Evolutionary conservation across 305 asterid genomes (phyloP).

Genomic region (Solanum chacoense): DNA sequence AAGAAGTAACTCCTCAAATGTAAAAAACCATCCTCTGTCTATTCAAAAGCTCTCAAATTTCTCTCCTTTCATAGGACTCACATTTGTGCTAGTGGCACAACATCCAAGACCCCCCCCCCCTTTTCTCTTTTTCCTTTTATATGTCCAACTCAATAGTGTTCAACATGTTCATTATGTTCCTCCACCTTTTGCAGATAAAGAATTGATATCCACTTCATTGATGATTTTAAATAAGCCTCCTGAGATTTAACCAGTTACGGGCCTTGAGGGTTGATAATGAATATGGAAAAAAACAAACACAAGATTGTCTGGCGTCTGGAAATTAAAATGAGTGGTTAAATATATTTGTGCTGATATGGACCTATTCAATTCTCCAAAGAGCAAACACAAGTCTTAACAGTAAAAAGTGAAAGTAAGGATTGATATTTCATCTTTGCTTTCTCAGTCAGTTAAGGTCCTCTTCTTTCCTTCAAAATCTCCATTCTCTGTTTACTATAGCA

Average conservation of each 20-base stretch:
- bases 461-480: not conserved
- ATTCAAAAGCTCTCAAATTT: not conserved
- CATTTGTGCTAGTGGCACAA: not conserved
- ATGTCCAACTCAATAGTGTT: not conserved
- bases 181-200: not conserved
- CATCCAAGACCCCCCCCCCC: not conserved
- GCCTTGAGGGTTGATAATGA: not conserved
- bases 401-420: too few relatives aligned
- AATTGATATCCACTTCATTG: not conserved
- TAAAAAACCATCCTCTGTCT: not conserved
- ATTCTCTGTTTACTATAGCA: not conserved
- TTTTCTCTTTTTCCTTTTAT: not conserved
- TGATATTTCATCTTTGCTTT: not conserved
- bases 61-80: not conserved
- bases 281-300: not conserved
- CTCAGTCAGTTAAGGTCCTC: not conserved
- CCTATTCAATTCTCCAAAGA: not conserved
- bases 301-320: not conserved
- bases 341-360: not conserved
- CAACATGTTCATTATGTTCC: not conserved
- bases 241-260: not conserved
- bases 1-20: not conserved
- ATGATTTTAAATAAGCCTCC: not conserved
- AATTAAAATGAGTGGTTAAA: not conserved
- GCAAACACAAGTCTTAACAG: not conserved